Conservation (phyloP, 2,329 filamentous ascomycete genomes). For the Neopestalotiopsis rosae region DNA sequence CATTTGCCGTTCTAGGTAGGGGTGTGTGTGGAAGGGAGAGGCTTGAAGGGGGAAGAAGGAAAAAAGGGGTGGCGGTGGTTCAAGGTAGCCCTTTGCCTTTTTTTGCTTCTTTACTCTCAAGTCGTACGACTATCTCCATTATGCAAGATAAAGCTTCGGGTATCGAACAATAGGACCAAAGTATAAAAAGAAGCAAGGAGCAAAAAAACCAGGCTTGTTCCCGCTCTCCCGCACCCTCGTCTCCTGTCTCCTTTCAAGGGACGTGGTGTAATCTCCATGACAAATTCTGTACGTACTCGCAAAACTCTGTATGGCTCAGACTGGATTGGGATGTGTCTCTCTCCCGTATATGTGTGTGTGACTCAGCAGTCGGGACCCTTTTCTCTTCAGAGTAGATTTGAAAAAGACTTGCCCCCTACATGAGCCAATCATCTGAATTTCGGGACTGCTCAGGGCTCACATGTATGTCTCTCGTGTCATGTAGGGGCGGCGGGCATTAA, state of each 20-base stretch:
- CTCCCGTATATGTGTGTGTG: background rate
- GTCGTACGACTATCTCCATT: background rate
- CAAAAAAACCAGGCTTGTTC: background rate
- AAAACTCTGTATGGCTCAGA: no score
- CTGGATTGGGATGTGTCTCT: no score
- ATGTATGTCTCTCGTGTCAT: background rate
- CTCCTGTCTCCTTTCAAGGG: background rate
- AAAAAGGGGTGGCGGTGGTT: background rate
- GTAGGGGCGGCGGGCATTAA: background rate
- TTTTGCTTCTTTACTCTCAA: background rate
- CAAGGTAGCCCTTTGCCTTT: background rate
- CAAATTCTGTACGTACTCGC: no score
- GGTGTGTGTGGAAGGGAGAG: background rate
- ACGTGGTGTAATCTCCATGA: background rate
- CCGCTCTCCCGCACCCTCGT: background rate
- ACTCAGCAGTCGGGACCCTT: background rate
- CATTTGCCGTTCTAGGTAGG: no score
- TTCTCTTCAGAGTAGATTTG: no score
- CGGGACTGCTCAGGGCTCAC: background rate
- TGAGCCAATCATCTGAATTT: background rate
- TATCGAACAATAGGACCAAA: conserved; percentile 7
- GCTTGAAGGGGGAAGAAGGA: background rate
- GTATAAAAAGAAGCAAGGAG: background rate
- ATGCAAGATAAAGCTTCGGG: conserved; percentile 16
- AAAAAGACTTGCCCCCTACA: no score